phyloP scores from a whole-genome alignment of 106 monocot genomes.

The Platanthera guangdongensis region DNA sequence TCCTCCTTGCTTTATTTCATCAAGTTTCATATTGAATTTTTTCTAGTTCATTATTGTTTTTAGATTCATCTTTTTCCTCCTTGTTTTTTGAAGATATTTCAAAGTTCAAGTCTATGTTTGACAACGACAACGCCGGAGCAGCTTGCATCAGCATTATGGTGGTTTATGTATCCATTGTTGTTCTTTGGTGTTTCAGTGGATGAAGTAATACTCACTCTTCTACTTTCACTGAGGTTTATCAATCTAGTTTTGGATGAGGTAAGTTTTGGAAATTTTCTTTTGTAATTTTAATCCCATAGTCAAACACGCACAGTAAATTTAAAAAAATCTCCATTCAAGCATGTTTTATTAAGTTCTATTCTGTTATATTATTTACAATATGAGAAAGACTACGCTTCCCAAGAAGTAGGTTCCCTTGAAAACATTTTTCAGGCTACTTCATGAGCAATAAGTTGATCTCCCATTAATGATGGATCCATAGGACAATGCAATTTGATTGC shows the following conservation, averaged over 20 bases:
- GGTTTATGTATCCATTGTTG: constrained; percentile 83
- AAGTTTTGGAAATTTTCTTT: constrained; percentile 14
- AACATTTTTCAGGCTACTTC: neutral
- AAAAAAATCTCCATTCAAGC: neutral
- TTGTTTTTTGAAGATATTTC: constrained; percentile 61
- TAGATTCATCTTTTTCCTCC: constrained; percentile 1
- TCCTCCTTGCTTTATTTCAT: neutral
- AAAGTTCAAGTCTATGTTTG: constrained; percentile 97
- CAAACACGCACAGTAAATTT: too few species aligned
- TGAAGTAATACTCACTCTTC: constrained; percentile 88
- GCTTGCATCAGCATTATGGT: constrained; percentile 80
- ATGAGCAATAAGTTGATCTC: neutral
- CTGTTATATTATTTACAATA: neutral
- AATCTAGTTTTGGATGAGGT: constrained; percentile 96
- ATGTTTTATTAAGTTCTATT: neutral
- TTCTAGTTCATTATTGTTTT: neutral
- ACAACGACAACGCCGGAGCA: constrained; percentile 94
- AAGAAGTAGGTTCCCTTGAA: neutral
- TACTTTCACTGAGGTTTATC: constrained; percentile 98
- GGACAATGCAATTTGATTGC: neutral
- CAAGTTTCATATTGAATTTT: neutral
- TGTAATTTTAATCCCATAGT: neutral
- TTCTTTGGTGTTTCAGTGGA: constrained; percentile 70
- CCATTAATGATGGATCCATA: neutral
- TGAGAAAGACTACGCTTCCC: neutral